A percentile compares a stretch with the other conserved stretches of the same genome.
Conservation (phyloP, 768 basidiomycete genomes). For the Mycena olivaceomarginata region DNA sequence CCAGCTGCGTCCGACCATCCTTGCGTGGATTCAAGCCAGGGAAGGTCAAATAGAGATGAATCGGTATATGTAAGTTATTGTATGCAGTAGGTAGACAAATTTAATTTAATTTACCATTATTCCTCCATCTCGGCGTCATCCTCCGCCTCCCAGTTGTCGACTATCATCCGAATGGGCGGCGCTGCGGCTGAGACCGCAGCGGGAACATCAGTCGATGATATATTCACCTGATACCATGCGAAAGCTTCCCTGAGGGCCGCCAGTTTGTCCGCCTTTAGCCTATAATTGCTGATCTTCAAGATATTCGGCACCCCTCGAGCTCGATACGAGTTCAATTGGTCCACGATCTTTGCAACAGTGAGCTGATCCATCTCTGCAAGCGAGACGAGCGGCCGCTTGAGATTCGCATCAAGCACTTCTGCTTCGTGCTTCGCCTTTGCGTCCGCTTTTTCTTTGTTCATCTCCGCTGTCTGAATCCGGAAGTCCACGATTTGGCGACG, state of each 20-base stretch:
- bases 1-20: too few species aligned
- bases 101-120: slow-evolving; percentile 1
- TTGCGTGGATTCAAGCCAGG: too few species aligned
- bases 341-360: not conserved
- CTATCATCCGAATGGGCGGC: slow-evolving; percentile 16
- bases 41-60: not conserved
- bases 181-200: too few species aligned
- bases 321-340: not conserved
- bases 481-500: not conserved
- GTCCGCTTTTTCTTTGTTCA: not conserved
- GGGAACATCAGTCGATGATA: not conserved
- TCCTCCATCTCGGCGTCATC: slow-evolving; percentile 19
- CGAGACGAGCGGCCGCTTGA: not conserved
- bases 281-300: not conserved
- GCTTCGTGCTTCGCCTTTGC: not conserved
- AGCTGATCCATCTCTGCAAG: not conserved
- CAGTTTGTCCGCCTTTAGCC: not conserved
- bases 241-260: not conserved
- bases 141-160: slow-evolving; percentile 47
- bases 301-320: not conserved
- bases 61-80: not conserved
- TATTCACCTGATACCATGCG: not conserved
- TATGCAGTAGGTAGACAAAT: not conserved
- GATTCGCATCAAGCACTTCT: not conserved
- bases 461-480: not conserved